Evolutionary conservation across 306 rosid species (phyloP).

Genomic region (Rubus idaeus): DNA sequence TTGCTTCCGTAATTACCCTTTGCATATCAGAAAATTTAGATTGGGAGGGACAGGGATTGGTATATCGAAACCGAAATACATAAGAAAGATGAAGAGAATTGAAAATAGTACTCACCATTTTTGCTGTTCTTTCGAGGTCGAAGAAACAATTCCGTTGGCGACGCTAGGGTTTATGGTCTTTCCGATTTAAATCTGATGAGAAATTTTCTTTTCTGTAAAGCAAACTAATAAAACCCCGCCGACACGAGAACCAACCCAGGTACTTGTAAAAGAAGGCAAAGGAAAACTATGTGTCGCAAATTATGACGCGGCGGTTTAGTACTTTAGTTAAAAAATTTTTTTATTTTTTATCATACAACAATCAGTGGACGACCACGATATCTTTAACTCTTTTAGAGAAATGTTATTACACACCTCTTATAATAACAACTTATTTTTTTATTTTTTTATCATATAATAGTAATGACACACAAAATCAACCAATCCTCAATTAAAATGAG

Average conservation of each 20-base stretch:
- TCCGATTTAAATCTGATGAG: background rate
- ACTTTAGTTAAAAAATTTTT: too few species aligned
- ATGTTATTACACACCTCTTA: too few species aligned
- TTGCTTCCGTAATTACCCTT: too few species aligned
- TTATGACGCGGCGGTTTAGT: background rate
- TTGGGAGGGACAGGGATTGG: background rate
- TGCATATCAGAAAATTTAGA: background rate
- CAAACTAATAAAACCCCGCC: background rate
- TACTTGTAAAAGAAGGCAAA: too few species aligned
- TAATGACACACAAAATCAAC: too few species aligned
- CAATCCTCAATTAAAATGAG: too few species aligned
- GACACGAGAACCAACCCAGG: too few species aligned
- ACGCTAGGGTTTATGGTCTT: conserved; percentile 5
- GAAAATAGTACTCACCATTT: conserved; percentile 19
- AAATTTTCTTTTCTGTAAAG: background rate
- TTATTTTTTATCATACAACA: too few species aligned
- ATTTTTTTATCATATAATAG: too few species aligned
- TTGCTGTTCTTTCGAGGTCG: conserved; percentile 5
- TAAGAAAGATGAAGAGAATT: background rate
- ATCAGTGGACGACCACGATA: too few species aligned
- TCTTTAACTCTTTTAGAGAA: too few species aligned
- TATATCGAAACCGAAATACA: background rate
- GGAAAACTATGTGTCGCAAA: background rate
- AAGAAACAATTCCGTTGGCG: background rate
- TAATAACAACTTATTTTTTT: too few species aligned